These are phyloP conservation scores for Neolentinus lepideus DNA, from an alignment of 1,284 basidiomycete species.

Conservation along the genomic window DNA sequence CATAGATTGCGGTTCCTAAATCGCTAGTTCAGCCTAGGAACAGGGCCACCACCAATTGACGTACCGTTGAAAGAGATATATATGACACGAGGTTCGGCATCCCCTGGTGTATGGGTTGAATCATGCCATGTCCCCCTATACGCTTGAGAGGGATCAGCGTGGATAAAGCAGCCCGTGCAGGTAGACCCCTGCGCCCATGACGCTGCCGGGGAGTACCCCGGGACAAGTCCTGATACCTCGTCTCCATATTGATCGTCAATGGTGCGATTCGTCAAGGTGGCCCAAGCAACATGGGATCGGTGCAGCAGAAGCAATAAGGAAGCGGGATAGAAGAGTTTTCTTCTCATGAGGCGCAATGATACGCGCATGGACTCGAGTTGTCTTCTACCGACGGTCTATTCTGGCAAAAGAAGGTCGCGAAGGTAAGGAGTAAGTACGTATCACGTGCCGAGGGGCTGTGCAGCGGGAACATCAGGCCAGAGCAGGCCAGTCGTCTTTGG, in stretches of 20 bases:
- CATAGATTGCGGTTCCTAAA: conserved; percentile 23
- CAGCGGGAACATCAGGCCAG: too few relatives aligned
- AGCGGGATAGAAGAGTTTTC: background rate
- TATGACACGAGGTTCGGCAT: background rate
- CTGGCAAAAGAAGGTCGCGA: too few relatives aligned
- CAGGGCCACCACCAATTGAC: background rate
- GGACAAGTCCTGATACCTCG: conserved; percentile 8
- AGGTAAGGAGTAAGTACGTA: too few relatives aligned
- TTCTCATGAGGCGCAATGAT: too few relatives aligned
- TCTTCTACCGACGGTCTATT: too few relatives aligned
- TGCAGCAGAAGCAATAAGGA: background rate
- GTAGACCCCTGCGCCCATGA: conserved; percentile 12
- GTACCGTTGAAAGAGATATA: conserved; percentile 1
- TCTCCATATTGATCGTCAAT: conserved; percentile 17
- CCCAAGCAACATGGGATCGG: background rate
- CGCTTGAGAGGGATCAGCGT: conserved; percentile 4
- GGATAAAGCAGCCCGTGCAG: conserved; percentile 10
- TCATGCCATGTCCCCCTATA: conserved; percentile 17
- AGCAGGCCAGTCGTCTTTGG: too few relatives aligned
- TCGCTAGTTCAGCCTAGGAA: background rate
- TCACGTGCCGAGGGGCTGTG: too few relatives aligned
- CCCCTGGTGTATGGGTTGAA: background rate
- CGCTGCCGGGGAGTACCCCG: conserved; percentile 8
- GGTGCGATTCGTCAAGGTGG: conserved; percentile 10
- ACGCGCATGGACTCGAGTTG: too few relatives aligned